Conservation (phyloP, 331 rosid genomes). For the Quercus lobata region DNA sequence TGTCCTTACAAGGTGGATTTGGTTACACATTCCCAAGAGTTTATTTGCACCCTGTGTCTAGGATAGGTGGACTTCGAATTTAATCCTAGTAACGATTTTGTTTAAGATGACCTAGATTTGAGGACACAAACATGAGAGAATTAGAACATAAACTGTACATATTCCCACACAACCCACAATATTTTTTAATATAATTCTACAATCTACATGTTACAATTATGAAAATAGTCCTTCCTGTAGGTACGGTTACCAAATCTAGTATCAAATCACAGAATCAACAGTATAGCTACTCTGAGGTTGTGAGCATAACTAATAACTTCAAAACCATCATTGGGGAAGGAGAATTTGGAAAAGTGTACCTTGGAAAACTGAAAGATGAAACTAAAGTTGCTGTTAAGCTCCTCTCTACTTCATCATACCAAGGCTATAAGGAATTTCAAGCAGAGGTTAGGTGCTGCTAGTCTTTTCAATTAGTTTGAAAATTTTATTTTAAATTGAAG, state of each 20-base stretch:
- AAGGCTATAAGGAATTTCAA: constrained; percentile 27
- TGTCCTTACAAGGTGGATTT: no score
- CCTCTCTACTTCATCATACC: constrained; percentile 18
- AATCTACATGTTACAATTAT: no score
- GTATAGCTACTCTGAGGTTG: constrained; percentile 3
- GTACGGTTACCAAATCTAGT: neutral
- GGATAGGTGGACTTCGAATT: neutral
- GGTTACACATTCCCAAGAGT: neutral
- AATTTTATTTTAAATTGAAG: neutral
- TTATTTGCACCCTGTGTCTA: neutral
- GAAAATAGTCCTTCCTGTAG: no score
- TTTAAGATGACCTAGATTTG: neutral
- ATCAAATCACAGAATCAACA: neutral
- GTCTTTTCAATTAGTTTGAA: neutral
- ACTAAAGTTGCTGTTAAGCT: constrained; percentile 27
- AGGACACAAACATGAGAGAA: neutral
- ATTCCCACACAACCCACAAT: neutral
- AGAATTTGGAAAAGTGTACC: constrained; percentile 32
- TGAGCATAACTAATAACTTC: constrained; percentile 15
- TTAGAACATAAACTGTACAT: neutral
- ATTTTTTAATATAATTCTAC: neutral
- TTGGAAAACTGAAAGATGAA: constrained; percentile 9
- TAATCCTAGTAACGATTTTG: neutral
- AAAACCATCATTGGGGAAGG: constrained; percentile 18
- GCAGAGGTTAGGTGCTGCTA: constrained; percentile 15